A percentile compares a stretch with the other conserved stretches of the same genome.
Evolutionary conservation across 2,329 filamentous ascomycete species (phyloP).

Genomic region (Cladosporium sphaerospermum): DNA sequence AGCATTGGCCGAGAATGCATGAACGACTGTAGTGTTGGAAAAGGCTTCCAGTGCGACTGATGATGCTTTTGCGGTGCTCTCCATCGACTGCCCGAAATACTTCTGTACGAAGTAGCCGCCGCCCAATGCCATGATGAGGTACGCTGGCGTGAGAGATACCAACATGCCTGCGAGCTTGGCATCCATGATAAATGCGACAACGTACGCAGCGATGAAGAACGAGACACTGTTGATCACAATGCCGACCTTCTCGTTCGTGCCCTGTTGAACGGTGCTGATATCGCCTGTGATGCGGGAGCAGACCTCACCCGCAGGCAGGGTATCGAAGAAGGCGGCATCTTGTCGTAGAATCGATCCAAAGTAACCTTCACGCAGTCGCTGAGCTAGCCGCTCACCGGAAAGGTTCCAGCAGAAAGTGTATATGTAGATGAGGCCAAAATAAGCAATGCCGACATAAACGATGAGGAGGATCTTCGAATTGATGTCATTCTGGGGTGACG

Average conservation of each 20-base stretch:
- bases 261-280: constrained; percentile 48
- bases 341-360: constrained; percentile 54
- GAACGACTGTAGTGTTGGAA: constrained; percentile 43
- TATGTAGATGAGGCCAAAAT: constrained; percentile 58
- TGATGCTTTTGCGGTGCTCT: constrained; percentile 46
- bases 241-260: constrained; percentile 37
- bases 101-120: constrained; percentile 51
- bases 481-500: constrained; percentile 39
- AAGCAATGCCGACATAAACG: constrained; percentile 58
- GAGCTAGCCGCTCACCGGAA: constrained; percentile 57
- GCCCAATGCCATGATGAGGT: constrained; percentile 52
- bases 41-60: constrained; percentile 44
- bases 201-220: constrained; percentile 35
- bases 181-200: constrained; percentile 36
- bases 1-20: constrained; percentile 43
- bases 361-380: constrained; percentile 56
- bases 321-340: constrained; percentile 59
- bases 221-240: constrained; percentile 30
- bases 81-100: constrained; percentile 45
- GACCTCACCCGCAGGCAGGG: constrained; percentile 59
- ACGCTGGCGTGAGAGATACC: constrained; percentile 57
- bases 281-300: constrained; percentile 60
- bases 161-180: constrained; percentile 58
- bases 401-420: constrained; percentile 60
- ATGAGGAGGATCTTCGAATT: constrained; percentile 55